Percentiles rank a stretch among this genome's conserved stretches.
Evolutionary conservation across 2,329 filamentous ascomycete species (phyloP).

Genomic region (Cercospora sesami): DNA sequence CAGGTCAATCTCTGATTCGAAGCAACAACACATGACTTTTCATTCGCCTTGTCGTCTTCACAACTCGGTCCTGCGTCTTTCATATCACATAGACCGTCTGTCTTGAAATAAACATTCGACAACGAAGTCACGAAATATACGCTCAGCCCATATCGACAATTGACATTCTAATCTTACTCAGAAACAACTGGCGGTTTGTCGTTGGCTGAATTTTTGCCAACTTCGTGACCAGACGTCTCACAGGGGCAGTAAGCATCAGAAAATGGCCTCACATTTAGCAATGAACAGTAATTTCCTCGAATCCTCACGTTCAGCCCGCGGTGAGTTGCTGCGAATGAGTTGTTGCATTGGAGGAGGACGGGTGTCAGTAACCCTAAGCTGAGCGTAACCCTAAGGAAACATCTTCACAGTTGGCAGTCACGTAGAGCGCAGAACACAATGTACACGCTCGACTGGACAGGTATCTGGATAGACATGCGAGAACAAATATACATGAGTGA

Average conservation of each 20-base stretch:
- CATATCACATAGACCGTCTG: no score
- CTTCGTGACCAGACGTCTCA: background rate
- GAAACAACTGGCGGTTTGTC: background rate
- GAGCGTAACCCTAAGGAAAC: background rate
- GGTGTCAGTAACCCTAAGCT: background rate
- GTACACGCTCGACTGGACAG: background rate
- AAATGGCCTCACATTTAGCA: background rate
- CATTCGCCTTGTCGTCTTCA: no score
- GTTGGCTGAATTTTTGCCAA: background rate
- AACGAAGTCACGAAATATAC: no score
- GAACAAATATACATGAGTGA: background rate
- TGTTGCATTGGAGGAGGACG: background rate
- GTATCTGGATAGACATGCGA: background rate
- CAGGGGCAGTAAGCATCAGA: background rate
- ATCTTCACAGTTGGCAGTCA: background rate
- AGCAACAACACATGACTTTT: no score
- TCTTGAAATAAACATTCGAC: no score
- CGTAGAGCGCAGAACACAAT: background rate
- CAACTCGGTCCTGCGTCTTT: no score
- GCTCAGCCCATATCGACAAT: no score
- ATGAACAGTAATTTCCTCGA: background rate
- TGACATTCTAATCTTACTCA: background rate
- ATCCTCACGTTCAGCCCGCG: background rate
- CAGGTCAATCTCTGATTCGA: no score
- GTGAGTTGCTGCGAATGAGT: background rate